These are phyloP conservation scores for Prosopis cineraria DNA, from an alignment of 306 rosid genomes.

Conservation along the genomic window DNA sequence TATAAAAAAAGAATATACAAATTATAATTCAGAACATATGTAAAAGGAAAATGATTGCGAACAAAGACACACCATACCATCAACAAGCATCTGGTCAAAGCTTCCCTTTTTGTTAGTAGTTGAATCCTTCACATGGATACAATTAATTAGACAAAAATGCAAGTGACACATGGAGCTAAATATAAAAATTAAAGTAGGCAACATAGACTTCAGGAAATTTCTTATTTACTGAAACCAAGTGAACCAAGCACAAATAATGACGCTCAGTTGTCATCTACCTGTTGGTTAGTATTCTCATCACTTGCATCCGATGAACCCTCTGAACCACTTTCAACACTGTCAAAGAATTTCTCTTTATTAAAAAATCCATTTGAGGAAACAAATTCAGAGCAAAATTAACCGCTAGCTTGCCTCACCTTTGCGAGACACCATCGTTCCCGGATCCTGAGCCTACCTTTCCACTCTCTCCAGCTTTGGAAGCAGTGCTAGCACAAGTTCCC, in stretches of 20 bases:
- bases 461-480: slow-evolving; percentile 74
- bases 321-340: slow-evolving; percentile 83
- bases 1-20: slow-evolving; percentile 27
- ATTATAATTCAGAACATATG: slow-evolving; percentile 12
- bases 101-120: slow-evolving; percentile 75
- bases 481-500: slow-evolving; percentile 60
- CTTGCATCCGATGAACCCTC: slow-evolving; percentile 91
- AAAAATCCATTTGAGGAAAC: slow-evolving; percentile 22
- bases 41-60: slow-evolving; percentile 1
- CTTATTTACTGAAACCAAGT: slow-evolving; percentile 17
- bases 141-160: slow-evolving; percentile 14
- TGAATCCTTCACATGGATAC: slow-evolving; percentile 59
- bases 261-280: slow-evolving; percentile 50
- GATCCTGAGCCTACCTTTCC: slow-evolving; percentile 89
- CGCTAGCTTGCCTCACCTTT: slow-evolving; percentile 61
- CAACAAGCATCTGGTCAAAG: slow-evolving; percentile 95
- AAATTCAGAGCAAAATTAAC: slow-evolving; percentile 31
- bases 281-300: slow-evolving; percentile 80
- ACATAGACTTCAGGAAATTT: slow-evolving; percentile 11
- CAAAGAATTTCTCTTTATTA: neutral
- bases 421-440: slow-evolving; percentile 87
- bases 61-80: slow-evolving; percentile 58
- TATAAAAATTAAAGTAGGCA: neutral
- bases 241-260: slow-evolving; percentile 3
- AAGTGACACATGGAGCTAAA: slow-evolving; percentile 1